Conservation (phyloP, 257 asterid genomes). For the Gentiana dahurica region DNA sequence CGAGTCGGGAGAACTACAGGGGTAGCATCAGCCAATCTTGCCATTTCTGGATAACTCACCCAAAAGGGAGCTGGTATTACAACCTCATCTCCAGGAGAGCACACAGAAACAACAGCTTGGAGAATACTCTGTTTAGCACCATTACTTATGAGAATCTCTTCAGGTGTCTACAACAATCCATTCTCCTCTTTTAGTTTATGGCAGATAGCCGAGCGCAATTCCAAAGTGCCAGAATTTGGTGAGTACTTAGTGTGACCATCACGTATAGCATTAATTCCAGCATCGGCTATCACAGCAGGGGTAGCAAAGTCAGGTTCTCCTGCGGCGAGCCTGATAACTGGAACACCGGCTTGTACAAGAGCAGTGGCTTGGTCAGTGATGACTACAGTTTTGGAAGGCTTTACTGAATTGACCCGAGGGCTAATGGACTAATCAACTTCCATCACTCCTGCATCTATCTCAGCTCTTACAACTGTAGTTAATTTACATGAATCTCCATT, state of each 20-base stretch:
- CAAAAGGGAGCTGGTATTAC: conserved; percentile 92
- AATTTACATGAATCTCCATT: conserved; percentile 19
- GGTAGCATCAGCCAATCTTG: conserved; percentile 86
- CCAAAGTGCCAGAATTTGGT: conserved; percentile 87
- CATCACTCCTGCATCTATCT: conserved; percentile 25
- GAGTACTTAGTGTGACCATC: conserved; percentile 88
- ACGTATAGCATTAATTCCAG: conserved; percentile 81
- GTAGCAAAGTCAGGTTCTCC: conserved; percentile 99
- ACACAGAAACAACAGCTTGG: conserved; percentile 91
- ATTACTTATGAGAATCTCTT: conserved; percentile 84
- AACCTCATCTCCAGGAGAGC: conserved; percentile 99
- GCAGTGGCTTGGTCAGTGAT: conserved; percentile 93
- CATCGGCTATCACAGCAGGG: conserved; percentile 80
- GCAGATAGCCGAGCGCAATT: conserved; percentile 78
- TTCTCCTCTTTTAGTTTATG: conserved; percentile 93
- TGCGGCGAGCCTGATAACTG: conserved; percentile 85
- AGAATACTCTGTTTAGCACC: conserved; percentile 90
- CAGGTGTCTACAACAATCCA: conserved; percentile 74
- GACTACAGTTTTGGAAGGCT: conserved; percentile 87
- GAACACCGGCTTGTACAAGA: conserved; percentile 89
- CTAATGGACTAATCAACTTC: conserved; percentile 70
- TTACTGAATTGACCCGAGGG: conserved; percentile 82
- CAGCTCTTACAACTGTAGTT: conserved; percentile 32
- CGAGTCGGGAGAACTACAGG: conserved; percentile 75
- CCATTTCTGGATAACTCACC: conserved; percentile 99